A percentile compares a stretch with the other conserved stretches of the same genome.
Evolutionary conservation across 1,284 basidiomycete species (phyloP).

Genomic region (Fereydounia khargensis): DNA sequence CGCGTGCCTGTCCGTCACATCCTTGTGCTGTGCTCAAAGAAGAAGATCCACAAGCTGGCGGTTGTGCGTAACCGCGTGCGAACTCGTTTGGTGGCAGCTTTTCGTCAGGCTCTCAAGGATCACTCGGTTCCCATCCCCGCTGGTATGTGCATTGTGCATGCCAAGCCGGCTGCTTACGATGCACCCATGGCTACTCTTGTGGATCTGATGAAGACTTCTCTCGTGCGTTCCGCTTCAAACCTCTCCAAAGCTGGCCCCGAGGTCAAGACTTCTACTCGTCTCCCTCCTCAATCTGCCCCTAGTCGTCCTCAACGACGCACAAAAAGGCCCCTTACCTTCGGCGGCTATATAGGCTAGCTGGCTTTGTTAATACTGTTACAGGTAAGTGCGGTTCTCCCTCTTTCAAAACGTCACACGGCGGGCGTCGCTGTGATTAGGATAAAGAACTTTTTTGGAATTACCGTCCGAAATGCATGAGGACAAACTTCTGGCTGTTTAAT

Average conservation of each 20-base stretch:
- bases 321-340: background rate
- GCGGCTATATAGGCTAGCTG: too few species aligned
- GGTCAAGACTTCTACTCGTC: conserved; percentile 2
- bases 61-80: conserved; percentile 35
- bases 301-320: background rate
- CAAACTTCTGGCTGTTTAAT: conserved; percentile 45
- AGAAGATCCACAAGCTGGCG: conserved; percentile 42
- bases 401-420: background rate
- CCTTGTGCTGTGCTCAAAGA: conserved; percentile 34
- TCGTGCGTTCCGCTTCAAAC: background rate
- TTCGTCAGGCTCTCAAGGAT: conserved; percentile 11
- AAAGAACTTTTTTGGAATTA: conserved; percentile 48
- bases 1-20: conserved; percentile 18
- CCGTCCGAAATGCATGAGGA: conserved; percentile 51
- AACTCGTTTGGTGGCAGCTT: conserved; percentile 24
- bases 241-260: conserved; percentile 1
- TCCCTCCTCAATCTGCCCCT: background rate
- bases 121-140: conserved; percentile 3
- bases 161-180: conserved; percentile 5
- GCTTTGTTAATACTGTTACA: too few species aligned
- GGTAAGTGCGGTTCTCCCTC: conserved; percentile 1
- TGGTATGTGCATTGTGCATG: conserved; percentile 8
- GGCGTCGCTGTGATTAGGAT: conserved; percentile 13
- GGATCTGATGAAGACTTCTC: conserved; percentile 3
- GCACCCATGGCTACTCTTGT: conserved; percentile 8